phyloP scores from a whole-genome alignment of 1,284 basidiomycete genomes.

The Rhodotorula sp. region DNA sequence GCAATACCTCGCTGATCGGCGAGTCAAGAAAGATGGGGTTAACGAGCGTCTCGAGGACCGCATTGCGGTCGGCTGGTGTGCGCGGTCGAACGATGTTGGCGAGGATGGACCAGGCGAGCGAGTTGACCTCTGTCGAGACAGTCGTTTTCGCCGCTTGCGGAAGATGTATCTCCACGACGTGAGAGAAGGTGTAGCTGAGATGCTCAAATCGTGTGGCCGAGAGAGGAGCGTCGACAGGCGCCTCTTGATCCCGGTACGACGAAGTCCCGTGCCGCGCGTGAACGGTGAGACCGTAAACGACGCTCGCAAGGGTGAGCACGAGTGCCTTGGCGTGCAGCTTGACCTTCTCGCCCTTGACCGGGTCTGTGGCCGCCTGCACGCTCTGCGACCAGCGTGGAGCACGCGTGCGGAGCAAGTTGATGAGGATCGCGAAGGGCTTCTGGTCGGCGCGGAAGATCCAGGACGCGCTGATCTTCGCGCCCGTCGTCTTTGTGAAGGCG shows the following conservation, averaged over 20 bases:
- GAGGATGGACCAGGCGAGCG: slow-evolving; percentile 21
- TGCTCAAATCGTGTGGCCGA: background rate
- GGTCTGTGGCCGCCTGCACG: background rate
- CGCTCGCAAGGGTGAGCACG: slow-evolving; percentile 5
- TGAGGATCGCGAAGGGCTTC: slow-evolving; percentile 4
- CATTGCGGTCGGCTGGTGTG: background rate
- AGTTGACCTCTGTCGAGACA: background rate
- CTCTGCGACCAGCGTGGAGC: background rate
- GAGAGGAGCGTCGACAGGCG: background rate
- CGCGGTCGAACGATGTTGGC: slow-evolving; percentile 17
- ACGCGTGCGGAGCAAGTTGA: slow-evolving; percentile 11
- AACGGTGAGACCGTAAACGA: slow-evolving; percentile 16
- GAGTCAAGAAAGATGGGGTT: slow-evolving; percentile 27
- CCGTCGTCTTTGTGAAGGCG: slow-evolving; percentile 22
- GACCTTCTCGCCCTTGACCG: background rate
- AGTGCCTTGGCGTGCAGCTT: slow-evolving; percentile 20
- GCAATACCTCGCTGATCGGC: background rate
- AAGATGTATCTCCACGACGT: slow-evolving; percentile 2
- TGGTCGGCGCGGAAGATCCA: slow-evolving; percentile 18
- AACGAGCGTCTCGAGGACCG: slow-evolving; percentile 25
- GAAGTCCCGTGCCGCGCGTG: slow-evolving; percentile 6
- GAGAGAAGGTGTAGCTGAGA: slow-evolving; percentile 10
- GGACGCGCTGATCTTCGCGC: background rate
- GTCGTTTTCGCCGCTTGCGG: background rate
- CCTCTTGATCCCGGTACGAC: background rate